Evolutionary conservation across 805 yeast genomes (phyloP), one percentile per base, ranked within the genome.

Genomic region (Wickerhamiella cacticola): DNA sequence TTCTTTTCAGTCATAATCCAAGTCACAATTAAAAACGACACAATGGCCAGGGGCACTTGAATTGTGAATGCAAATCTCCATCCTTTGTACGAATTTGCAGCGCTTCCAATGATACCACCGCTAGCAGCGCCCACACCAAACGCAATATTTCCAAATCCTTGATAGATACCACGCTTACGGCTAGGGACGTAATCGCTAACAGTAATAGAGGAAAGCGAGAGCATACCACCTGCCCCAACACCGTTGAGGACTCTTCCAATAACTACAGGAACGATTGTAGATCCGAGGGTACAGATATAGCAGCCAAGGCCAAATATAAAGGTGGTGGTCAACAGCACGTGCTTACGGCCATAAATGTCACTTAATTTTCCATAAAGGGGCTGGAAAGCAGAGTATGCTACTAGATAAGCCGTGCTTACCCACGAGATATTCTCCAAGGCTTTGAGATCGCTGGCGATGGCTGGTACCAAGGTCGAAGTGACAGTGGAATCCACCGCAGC

Each of bases 201-300:
- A 2, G 87, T 72, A 50, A 86, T 81, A 3, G 94, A 79, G 18
- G 84, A 74, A 54, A 85, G 67, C 0, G 88, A 72, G 41, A 80
- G 77, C 58, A 86, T 74, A 1, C 95, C 95, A 6, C 95, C 92
- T n/a, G 94, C 95, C 12, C 95, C 95, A 49, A 82, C 73, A 16
- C 96, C 96, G 22, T 94, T 79, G 45, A 86, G 69, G 51, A 84
- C 79, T 56, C 94, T 70, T 1, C 88, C 89, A 1, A 74, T 79
- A 46, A 82, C 79, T 35, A 82, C 64, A 70, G 73, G 70, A 51
- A 68, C 63, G 73, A 82, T 75, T 24, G 69, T 66, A 15, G 56
- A 60, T 1, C 85, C 63, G 3, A 74, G 53, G 1, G 82, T 88
- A 48, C 76, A 72, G 21, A 73, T 46, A n/a, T 68, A 53, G 55